A percentile compares a stretch with the other conserved stretches of the same genome.
Conservation (phyloP, 805 yeast species). For the Saccharomycodes ludwigii region DNA sequence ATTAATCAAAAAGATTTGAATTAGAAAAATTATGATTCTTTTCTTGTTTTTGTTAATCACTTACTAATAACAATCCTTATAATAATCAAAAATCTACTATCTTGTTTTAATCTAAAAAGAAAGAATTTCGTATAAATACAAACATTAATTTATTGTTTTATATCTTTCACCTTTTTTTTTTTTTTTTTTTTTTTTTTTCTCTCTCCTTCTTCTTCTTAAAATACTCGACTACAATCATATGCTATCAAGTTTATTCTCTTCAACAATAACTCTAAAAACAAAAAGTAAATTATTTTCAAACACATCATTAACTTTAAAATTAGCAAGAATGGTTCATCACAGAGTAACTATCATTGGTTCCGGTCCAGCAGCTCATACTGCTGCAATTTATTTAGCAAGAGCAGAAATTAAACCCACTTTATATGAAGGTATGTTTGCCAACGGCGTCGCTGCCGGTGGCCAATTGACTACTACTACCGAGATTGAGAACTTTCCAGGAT, state of each 20-base stretch:
- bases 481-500: constrained; percentile 97
- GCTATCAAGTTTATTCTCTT: background rate
- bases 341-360: constrained; percentile 86
- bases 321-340: constrained; percentile 60
- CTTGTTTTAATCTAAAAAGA: too few species aligned
- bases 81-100: too few species aligned
- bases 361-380: constrained; percentile 99
- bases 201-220: too few species aligned
- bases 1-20: too few species aligned
- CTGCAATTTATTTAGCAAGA: constrained; percentile 92
- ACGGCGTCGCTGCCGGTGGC: constrained; percentile 98
- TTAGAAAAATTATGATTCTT: too few species aligned
- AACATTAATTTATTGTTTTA: too few species aligned
- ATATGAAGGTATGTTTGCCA: constrained; percentile 92
- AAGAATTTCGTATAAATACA: too few species aligned
- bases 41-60: too few species aligned
- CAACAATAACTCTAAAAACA: constrained; percentile 3
- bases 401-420: constrained; percentile 91
- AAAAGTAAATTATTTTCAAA: constrained; percentile 5
- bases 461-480: constrained; percentile 98
- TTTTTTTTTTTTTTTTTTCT: too few species aligned
- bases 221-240: too few species aligned
- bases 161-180: too few species aligned
- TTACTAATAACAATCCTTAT: too few species aligned
- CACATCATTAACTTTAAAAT: background rate